Evolutionary conservation across 2,329 filamentous ascomycete genomes (phyloP).

Genomic region (Juglanconis sp.): DNA sequence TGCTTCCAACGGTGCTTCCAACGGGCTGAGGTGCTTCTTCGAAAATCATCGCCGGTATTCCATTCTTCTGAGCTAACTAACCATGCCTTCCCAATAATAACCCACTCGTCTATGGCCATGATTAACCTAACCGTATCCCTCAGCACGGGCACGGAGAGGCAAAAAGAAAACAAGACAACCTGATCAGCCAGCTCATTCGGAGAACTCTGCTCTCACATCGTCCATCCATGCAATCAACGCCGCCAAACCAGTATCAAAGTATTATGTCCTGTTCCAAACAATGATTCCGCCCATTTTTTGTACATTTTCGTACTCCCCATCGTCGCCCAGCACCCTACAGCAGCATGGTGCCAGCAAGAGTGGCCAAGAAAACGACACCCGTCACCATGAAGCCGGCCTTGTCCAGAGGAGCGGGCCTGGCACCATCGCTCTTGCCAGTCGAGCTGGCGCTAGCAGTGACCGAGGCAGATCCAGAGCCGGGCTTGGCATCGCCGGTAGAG

Average conservation of each 20-base stretch:
- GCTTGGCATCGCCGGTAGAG: conserved; percentile 39
- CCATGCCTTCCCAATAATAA: background rate
- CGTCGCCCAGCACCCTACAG: conserved; percentile 27
- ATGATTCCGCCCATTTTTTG: background rate
- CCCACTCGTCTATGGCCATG: background rate
- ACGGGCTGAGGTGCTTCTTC: too few relatives aligned
- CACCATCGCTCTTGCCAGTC: conserved; percentile 32
- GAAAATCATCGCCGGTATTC: too few relatives aligned
- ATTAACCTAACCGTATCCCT: conserved; percentile 1
- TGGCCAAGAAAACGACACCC: conserved; percentile 32
- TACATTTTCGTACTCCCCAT: background rate
- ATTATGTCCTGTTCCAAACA: background rate
- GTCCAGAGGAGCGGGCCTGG: conserved; percentile 33
- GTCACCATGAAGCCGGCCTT: conserved; percentile 35
- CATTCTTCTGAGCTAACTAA: background rate
- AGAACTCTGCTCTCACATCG: background rate
- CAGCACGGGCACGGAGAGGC: background rate
- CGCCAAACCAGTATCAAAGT: background rate
- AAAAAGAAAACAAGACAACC: background rate
- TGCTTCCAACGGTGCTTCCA: too few relatives aligned
- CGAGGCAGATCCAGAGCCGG: conserved; percentile 37
- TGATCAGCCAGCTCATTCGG: conserved; percentile 3
- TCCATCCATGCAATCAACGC: background rate
- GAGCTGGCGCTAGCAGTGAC: conserved; percentile 25
- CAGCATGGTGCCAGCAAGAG: conserved; percentile 37